A percentile compares a stretch with the other conserved stretches of the same genome.
These are phyloP conservation scores for Graphilbum sp. DNA, from an alignment of 2,329 filamentous ascomycete species.

Conservation along the genomic window DNA sequence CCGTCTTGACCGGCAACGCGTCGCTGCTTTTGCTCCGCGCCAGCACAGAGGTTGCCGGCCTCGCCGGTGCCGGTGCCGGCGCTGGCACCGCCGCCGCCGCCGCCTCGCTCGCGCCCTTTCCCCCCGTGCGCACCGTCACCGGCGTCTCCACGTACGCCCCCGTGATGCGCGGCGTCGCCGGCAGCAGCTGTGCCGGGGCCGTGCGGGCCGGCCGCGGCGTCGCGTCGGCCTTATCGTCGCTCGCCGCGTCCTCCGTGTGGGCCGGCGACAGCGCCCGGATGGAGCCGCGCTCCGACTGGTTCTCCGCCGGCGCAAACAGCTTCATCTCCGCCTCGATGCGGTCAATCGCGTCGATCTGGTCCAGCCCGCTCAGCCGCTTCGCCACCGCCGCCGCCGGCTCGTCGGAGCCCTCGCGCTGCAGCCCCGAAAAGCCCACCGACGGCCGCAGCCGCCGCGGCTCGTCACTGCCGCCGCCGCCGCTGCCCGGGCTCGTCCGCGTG, in stretches of 20 bases:
- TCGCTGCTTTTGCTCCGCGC: slow-evolving; percentile 8
- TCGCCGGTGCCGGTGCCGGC: too few relatives aligned
- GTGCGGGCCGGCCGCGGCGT: slow-evolving; percentile 29
- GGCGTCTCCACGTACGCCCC: slow-evolving; percentile 43
- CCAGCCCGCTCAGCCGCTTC: slow-evolving; percentile 30
- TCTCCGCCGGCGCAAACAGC: slow-evolving; percentile 37
- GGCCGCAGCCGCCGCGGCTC: too few relatives aligned
- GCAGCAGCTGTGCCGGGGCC: slow-evolving; percentile 23
- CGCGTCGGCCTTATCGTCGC: slow-evolving; percentile 2
- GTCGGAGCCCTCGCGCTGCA: slow-evolving; percentile 25
- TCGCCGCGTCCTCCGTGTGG: slow-evolving; percentile 5
- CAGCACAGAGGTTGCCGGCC: too few relatives aligned
- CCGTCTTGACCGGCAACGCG: neutral
- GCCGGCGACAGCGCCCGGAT: slow-evolving; percentile 32
- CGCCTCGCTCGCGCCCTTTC: neutral
- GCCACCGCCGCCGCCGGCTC: slow-evolving; percentile 28
- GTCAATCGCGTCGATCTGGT: slow-evolving; percentile 33
- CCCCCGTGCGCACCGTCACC: slow-evolving; percentile 20
- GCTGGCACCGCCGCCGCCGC: too few relatives aligned
- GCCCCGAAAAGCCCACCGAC: slow-evolving; percentile 29
- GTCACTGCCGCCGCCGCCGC: too few relatives aligned
- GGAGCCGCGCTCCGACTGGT: slow-evolving; percentile 39
- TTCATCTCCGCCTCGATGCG: slow-evolving; percentile 39
- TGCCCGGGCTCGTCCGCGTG: slow-evolving; percentile 2
- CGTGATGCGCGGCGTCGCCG: slow-evolving; percentile 36